A percentile compares a stretch with the other conserved stretches of the same genome.
Evolutionary conservation across 1,139 yeast species (phyloP).

Genomic region (Yamadazyma membranifaciens): DNA sequence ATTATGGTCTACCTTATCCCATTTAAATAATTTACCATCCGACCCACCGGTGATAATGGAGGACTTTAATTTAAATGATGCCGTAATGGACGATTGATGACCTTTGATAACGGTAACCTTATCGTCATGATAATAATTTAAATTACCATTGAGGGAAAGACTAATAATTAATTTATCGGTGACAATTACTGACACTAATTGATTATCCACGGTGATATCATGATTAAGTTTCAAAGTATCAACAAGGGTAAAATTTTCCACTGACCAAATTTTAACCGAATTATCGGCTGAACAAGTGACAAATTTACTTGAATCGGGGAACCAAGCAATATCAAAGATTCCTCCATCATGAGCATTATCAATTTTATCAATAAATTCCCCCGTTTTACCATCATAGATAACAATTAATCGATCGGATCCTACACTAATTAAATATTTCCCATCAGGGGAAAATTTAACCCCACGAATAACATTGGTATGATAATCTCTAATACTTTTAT

Average conservation of each 20-base stretch:
- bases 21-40: conserved; percentile 70
- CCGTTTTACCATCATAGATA: conserved; percentile 84
- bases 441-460: conserved; percentile 80
- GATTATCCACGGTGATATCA: conserved; percentile 48
- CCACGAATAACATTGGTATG: conserved; percentile 81
- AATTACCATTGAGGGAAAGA: conserved; percentile 68
- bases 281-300: conserved; percentile 87
- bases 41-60: conserved; percentile 68
- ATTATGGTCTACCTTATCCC: conserved; percentile 44
- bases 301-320: conserved; percentile 54
- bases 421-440: conserved; percentile 69
- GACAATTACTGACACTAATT: conserved; percentile 79
- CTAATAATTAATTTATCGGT: conserved; percentile 62
- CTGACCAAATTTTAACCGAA: conserved; percentile 64
- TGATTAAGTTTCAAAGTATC: conserved; percentile 45
- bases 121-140: conserved; percentile 53
- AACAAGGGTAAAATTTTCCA: conserved; percentile 19
- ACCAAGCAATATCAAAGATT: conserved; percentile 75
- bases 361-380: conserved; percentile 61
- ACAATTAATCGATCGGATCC: conserved; percentile 82
- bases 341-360: conserved; percentile 73
- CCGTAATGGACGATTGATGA: conserved; percentile 79
- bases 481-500: conserved; percentile 65
- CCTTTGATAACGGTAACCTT: conserved; percentile 53
- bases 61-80: conserved; percentile 25